A percentile compares a stretch with the other conserved stretches of the same genome.
Conservation (phyloP, 306 rosid genomes). For the Ceratonia siliqua region DNA sequence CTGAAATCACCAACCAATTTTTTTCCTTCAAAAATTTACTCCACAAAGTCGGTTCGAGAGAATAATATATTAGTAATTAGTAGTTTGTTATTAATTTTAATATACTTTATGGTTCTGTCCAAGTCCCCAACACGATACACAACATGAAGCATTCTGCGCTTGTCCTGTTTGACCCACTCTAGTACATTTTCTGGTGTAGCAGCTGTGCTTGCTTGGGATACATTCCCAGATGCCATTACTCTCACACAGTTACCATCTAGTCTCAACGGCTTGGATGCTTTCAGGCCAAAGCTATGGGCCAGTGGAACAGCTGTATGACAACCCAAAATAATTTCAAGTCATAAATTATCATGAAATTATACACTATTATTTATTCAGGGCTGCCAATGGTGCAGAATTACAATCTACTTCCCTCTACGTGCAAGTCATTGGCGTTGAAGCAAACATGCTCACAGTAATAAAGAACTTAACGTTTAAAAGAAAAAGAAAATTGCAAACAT, state of each 20-base stretch:
- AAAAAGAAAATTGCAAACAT: no score
- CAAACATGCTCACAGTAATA: no score
- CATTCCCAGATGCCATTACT: slow-evolving; percentile 52
- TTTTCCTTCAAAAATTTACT: background rate
- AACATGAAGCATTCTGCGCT: slow-evolving; percentile 85
- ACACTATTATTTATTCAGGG: background rate
- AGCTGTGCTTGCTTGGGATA: slow-evolving; percentile 59
- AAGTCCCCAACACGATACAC: slow-evolving; percentile 94
- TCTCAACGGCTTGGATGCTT: slow-evolving; percentile 52
- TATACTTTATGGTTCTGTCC: slow-evolving; percentile 93
- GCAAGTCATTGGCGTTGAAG: no score
- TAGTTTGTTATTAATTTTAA: background rate
- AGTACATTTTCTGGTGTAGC: slow-evolving; percentile 76
- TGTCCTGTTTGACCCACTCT: slow-evolving; percentile 93
- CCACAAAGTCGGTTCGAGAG: background rate
- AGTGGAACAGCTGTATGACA: slow-evolving; percentile 59
- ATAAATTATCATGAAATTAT: background rate
- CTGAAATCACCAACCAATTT: slow-evolving; percentile 53
- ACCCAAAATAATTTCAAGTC: slow-evolving; percentile 30
- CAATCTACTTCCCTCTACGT: no score
- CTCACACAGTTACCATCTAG: slow-evolving; percentile 44
- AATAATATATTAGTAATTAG: slow-evolving; percentile 7
- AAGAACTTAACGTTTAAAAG: no score
- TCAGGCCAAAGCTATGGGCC: slow-evolving; percentile 53
- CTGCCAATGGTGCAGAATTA: background rate